Percentiles rank a stretch among this genome's conserved stretches.
Conservation (phyloP, 163 green algal species). For the Dunaliella salina region DNA sequence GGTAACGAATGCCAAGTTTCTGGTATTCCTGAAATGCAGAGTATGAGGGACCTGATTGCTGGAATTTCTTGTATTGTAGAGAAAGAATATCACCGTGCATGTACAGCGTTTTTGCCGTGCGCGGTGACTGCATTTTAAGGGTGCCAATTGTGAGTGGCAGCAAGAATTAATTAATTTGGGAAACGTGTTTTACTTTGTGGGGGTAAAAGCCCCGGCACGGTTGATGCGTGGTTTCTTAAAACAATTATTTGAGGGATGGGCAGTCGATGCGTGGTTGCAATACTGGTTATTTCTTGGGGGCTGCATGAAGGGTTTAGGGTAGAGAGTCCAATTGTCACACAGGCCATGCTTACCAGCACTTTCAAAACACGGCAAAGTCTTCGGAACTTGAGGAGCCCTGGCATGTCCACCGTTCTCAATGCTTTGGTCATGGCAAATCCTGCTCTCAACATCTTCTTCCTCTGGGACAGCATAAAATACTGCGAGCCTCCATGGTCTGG, state of each 20-base stretch:
- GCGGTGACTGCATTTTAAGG: too few species aligned
- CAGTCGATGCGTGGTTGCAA: too few species aligned
- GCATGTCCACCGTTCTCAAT: neutral
- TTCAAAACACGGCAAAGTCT: neutral
- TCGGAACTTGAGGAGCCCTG: neutral
- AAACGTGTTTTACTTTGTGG: neutral
- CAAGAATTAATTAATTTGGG: neutral
- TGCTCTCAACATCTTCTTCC: neutral
- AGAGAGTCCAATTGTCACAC: too few species aligned
- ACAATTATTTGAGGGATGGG: neutral
- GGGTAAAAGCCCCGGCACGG: neutral
- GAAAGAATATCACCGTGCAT: too few species aligned
- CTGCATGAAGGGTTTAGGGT: too few species aligned
- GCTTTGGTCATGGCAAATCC: neutral
- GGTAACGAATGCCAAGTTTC: too few species aligned
- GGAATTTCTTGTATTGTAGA: too few species aligned
- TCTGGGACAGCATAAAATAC: slow-evolving; percentile 2
- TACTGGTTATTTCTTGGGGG: too few species aligned
- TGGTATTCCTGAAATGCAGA: too few species aligned
- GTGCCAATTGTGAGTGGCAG: too few species aligned
- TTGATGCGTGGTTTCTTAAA: neutral
- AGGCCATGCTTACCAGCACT: neutral
- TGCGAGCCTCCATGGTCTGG: slow-evolving; percentile 8
- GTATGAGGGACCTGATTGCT: too few species aligned
- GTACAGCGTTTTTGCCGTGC: too few species aligned